Conservation (phyloP, 148 eudicot species). For the Vaccinium myrtillus region DNA sequence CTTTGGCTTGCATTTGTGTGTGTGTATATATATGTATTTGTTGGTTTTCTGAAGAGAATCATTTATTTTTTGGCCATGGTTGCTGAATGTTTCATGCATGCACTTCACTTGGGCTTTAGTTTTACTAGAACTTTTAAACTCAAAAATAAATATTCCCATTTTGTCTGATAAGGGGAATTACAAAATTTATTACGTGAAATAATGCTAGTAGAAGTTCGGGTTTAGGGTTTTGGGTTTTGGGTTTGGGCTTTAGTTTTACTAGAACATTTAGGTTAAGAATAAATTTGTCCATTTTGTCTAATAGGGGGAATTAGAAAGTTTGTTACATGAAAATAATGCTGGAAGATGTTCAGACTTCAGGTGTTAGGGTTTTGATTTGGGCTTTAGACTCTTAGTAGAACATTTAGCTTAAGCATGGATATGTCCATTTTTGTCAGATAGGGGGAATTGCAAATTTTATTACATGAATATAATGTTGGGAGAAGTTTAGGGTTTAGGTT, state of each 20-base stretch:
- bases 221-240: not conserved
- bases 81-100: not conserved
- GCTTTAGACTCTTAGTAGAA: not conserved
- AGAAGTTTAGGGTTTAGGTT: too few relatives aligned
- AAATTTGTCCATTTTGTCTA: not conserved
- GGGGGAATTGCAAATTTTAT: not conserved
- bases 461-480: not conserved
- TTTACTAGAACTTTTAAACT: not conserved
- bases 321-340: not conserved
- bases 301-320: not conserved
- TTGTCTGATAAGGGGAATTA: not conserved
- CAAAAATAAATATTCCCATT: not conserved
- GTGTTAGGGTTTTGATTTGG: not conserved
- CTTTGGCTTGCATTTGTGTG: not conserved
- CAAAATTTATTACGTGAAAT: not conserved
- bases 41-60: not conserved
- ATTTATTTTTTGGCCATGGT: not conserved
- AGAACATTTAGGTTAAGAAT: not conserved
- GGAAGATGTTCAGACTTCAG: not conserved
- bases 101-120: not conserved
- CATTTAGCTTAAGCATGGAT: not conserved
- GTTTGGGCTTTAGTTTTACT: not conserved
- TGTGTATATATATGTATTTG: not conserved
- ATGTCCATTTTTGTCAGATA: not conserved
- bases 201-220: not conserved